Conservation (phyloP, 345 rosid genomes). For the Arabis alpina region DNA sequence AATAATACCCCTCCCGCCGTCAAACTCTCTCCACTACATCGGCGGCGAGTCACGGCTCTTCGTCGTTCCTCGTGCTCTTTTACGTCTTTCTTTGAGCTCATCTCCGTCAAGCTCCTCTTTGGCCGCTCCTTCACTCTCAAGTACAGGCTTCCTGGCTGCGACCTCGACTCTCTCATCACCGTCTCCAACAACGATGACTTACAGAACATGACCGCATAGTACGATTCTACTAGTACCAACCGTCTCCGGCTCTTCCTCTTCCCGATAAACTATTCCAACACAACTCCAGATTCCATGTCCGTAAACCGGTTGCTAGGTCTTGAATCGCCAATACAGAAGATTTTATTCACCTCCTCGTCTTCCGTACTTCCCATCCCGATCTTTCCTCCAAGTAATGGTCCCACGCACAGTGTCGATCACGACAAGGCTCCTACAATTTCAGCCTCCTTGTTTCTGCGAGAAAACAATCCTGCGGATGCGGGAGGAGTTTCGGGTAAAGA, state of each 20-base stretch:
- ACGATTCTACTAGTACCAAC: constrained; percentile 4
- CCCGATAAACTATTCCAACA: not conserved
- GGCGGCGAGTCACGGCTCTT: constrained; percentile 27
- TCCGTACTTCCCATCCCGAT: constrained; percentile 16
- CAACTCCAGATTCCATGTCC: not conserved
- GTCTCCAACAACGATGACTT: constrained; percentile 21
- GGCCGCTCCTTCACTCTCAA: constrained; percentile 29
- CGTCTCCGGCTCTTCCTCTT: constrained; percentile 37
- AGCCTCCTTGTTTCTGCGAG: not conserved
- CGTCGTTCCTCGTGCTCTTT: constrained; percentile 24
- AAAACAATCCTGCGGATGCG: not conserved
- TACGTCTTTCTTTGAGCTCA: not conserved
- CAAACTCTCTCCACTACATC: constrained; percentile 18
- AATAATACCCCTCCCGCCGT: constrained; percentile 10
- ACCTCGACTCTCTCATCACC: constrained; percentile 37
- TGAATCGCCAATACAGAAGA: not conserved
- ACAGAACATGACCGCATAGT: constrained; percentile 31
- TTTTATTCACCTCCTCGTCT: constrained; percentile 3
- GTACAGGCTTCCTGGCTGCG: constrained; percentile 28
- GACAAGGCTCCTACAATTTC: not conserved
- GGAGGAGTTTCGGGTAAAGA: constrained; percentile 18
- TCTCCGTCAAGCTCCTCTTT: constrained; percentile 17
- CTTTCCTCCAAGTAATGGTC: constrained; percentile 3
- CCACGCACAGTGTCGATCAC: not conserved
- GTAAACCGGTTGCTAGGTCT: constrained; percentile 31